These are phyloP conservation scores for Aspergillus sergii DNA, from an alignment of 2,329 filamentous ascomycete genomes.

Conservation along the genomic window DNA sequence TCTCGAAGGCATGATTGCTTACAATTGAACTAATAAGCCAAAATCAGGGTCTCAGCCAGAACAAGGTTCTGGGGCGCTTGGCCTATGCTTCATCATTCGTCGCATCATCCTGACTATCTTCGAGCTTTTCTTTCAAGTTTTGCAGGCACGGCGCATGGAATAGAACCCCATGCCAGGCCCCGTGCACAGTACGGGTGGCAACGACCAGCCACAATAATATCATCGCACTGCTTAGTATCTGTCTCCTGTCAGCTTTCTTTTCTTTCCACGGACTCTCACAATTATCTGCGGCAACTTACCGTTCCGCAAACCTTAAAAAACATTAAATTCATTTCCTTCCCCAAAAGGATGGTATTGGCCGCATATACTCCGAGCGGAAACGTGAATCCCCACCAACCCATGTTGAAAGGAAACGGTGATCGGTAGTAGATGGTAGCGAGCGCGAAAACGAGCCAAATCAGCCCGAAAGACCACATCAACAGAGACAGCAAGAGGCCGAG, in stretches of 20 bases:
- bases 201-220: slow-evolving; percentile 56
- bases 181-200: slow-evolving; percentile 46
- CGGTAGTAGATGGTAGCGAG: slow-evolving; percentile 47
- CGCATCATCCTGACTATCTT: slow-evolving; percentile 8
- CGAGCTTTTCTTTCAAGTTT: slow-evolving; percentile 31
- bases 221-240: slow-evolving; percentile 51
- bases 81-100: neutral
- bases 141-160: slow-evolving; percentile 55
- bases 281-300: slow-evolving; percentile 18
- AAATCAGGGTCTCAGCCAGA: too few relatives aligned
- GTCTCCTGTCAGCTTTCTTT: neutral
- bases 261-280: neutral
- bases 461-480: slow-evolving; percentile 60
- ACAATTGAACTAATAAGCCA: neutral
- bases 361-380: slow-evolving; percentile 58
- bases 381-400: slow-evolving; percentile 63
- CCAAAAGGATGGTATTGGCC: slow-evolving; percentile 41
- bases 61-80: neutral
- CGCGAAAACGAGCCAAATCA: slow-evolving; percentile 59
- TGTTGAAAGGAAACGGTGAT: slow-evolving; percentile 57
- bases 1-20: neutral
- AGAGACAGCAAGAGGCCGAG: slow-evolving; percentile 57
- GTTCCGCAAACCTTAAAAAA: slow-evolving; percentile 60
- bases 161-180: slow-evolving; percentile 49
- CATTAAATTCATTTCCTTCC: slow-evolving; percentile 50